A percentile compares a stretch with the other conserved stretches of the same genome.
These are phyloP conservation scores for Boletellus sp. DNA, from an alignment of 1,284 basidiomycete species.

Conservation along the genomic window DNA sequence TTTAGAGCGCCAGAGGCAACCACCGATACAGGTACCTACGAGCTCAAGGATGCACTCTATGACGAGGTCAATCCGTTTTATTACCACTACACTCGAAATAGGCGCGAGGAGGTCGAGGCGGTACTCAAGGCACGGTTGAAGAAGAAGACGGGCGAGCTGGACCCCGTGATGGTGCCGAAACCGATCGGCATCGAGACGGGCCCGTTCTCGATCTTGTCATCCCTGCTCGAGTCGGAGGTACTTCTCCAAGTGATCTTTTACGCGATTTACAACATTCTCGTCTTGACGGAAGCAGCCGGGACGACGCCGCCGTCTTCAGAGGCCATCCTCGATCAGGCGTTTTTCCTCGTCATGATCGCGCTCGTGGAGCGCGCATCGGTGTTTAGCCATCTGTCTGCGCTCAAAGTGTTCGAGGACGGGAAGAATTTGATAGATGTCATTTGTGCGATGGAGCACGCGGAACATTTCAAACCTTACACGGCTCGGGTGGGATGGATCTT, in stretches of 20 bases:
- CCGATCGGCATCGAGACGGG: conserved; percentile 62
- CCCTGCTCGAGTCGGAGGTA: conserved; percentile 62
- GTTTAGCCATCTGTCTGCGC: conserved; percentile 59
- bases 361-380: conserved; percentile 62
- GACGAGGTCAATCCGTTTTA: conserved; percentile 95
- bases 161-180: conserved; percentile 75
- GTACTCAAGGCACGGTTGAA: conserved; percentile 69
- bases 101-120: conserved; percentile 90
- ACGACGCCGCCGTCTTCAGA: conserved; percentile 71
- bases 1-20: conserved; percentile 81
- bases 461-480: conserved; percentile 69
- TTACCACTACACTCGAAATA: conserved; percentile 93
- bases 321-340: conserved; percentile 83
- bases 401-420: conserved; percentile 53
- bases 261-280: conserved; percentile 66
- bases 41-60: conserved; percentile 80
- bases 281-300: conserved; percentile 54
- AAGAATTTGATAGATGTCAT: conserved; percentile 71
- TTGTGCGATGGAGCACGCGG: conserved; percentile 72
- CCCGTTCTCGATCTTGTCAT: conserved; percentile 61
- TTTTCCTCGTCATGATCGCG: conserved; percentile 85
- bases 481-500: conserved; percentile 76
- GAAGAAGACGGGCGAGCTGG: conserved; percentile 58
- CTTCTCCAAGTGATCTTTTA: conserved; percentile 79
- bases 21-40: conserved; percentile 82